Base-by-base conservation (phyloP, 345 rosid genomes). In the Brassica rapa region DNA sequence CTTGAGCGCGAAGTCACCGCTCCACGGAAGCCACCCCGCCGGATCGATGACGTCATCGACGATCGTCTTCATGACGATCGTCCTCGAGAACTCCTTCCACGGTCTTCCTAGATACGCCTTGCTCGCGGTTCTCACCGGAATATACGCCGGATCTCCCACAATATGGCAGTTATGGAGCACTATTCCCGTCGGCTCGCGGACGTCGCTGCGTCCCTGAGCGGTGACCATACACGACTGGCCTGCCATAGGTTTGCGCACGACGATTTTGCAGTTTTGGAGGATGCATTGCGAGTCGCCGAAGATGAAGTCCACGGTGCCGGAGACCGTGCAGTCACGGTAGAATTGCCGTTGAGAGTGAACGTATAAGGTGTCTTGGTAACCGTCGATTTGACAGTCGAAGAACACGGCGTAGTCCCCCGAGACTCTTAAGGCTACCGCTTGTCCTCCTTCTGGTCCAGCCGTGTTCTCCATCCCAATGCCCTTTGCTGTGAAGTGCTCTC, bases 71-170 rank as follows among this genome's bases (percentile, higher is more conserved):
- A 89, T 86, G 76, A 87, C 56, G 29, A 93, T 66, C 3, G 93
- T 88, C 73, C 84, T 87, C 4, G 98, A 83, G 78, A 27, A 88
- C 66, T 60, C 32, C 67, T 82, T 86, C 92, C 90, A 87, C 4
- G 98, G 98, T 4, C 98, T 88, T 2, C 95, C 98, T 0, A 93
- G 89, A 78, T 84, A 91, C 0, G 90, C 87, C 73, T 83, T 85
- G 85, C 41, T 83, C 15, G 0, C 41, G 4, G 76, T 16, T 49
- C 82, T 86, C 11, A 86, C 82, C 0, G 88, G 82, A 4, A 67
- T 27, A 79, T 82, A 89, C 0, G 70, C 83, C 0, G 86, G 71
- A 0, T 85, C 86, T 1, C 85, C 96, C 0, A 77, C 51, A 77
- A 94, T 84, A 29, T 81, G 81, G 83, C 91, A 87, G 85, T 90